phyloP scores from a whole-genome alignment of 2,329 filamentous ascomycete species.

The Colletotrichum tabaci region DNA sequence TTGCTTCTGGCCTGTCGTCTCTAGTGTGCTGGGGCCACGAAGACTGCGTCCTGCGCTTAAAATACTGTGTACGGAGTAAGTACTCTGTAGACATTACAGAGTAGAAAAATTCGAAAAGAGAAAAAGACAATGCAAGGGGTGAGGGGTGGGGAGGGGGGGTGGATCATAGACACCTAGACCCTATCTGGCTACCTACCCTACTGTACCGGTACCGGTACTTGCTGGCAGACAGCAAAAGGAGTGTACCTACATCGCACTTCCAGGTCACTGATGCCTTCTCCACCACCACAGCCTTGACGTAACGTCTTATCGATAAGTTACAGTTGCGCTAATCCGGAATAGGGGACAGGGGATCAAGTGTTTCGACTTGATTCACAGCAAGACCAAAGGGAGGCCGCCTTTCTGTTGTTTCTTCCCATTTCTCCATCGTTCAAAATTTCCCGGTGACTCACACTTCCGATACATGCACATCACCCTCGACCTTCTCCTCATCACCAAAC shows the following conservation, averaged over 20 bases:
- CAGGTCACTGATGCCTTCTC: not conserved
- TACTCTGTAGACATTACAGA: not conserved
- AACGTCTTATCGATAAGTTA: conserved; percentile 37
- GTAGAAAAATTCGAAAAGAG: not conserved
- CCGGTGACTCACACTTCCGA: conserved; percentile 17
- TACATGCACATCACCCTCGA: not conserved
- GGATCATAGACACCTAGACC: not conserved
- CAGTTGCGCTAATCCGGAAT: conserved; percentile 23
- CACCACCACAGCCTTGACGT: conserved; percentile 3
- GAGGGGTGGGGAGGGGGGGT: not conserved
- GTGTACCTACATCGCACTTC: not conserved
- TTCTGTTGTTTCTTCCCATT: not conserved
- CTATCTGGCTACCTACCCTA: not conserved
- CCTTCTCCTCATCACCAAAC: no score
- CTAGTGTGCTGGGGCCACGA: not conserved
- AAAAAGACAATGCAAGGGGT: not conserved
- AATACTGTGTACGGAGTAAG: not conserved
- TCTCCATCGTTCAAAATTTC: conserved; percentile 16
- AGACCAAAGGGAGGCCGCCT: conserved; percentile 22
- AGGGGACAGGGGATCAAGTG: conserved; percentile 16
- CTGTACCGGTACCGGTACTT: conserved; percentile 13
- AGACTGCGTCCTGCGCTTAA: not conserved
- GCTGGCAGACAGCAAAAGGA: not conserved
- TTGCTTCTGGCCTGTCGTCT: not conserved
- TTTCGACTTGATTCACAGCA: conserved; percentile 31